Conservation (phyloP, 129 eudicot species). For the sunflower (Helianthus annuus) region DNA sequence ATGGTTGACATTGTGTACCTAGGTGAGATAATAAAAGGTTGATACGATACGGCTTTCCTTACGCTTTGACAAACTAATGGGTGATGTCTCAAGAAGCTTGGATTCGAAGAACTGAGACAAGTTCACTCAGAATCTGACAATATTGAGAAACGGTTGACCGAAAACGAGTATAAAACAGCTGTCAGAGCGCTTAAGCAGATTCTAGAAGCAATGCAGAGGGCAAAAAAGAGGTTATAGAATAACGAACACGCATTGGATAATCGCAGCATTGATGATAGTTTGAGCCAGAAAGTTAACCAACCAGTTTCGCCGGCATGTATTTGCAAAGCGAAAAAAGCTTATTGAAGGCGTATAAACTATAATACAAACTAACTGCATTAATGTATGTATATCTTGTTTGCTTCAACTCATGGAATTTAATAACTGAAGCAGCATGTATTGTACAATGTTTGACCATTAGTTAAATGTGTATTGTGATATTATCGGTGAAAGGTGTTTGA, state of each 20-base stretch:
- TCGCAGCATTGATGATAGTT: slow-evolving; percentile 33
- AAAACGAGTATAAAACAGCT: slow-evolving; percentile 62
- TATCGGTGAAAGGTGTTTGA: background rate
- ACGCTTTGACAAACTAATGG: too few relatives aligned
- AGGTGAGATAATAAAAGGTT: too few relatives aligned
- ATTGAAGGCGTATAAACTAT: slow-evolving; percentile 32
- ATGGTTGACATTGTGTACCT: too few relatives aligned
- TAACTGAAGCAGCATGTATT: slow-evolving; percentile 6
- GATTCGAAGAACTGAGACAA: too few relatives aligned
- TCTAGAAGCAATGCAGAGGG: slow-evolving; percentile 89
- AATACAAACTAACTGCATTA: slow-evolving; percentile 38
- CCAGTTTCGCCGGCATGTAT: slow-evolving; percentile 40
- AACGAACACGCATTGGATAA: slow-evolving; percentile 28
- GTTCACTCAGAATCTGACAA: too few relatives aligned
- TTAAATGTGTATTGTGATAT: background rate
- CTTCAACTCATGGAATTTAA: slow-evolving; percentile 6
- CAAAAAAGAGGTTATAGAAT: slow-evolving; percentile 50
- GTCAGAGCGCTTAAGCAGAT: slow-evolving; percentile 97
- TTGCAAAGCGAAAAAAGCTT: slow-evolving; percentile 29
- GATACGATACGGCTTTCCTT: too few relatives aligned
- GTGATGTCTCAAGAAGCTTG: too few relatives aligned
- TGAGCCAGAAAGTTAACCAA: slow-evolving; percentile 27
- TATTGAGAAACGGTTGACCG: slow-evolving; percentile 84
- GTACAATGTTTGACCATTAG: background rate
- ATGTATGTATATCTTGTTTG: slow-evolving; percentile 17